Conservation (phyloP, 305 asterid genomes). For the Salvia sclarea region DNA sequence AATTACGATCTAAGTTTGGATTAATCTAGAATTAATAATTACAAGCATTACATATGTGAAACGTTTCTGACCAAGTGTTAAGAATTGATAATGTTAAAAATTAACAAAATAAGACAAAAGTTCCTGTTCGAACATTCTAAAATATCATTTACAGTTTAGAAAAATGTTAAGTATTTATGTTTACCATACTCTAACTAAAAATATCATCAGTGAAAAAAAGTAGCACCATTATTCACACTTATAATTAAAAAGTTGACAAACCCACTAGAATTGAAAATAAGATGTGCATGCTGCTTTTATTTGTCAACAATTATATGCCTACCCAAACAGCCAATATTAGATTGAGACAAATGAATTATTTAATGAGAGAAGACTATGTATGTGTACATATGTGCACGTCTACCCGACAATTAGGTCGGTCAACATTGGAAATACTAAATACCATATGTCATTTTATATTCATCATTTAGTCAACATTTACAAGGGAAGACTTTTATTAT, state of each 20-base stretch:
- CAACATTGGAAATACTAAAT: neutral
- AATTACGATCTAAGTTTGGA: neutral
- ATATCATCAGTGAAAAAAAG: neutral
- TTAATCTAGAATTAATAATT: neutral
- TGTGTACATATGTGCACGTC: slow-evolving; percentile 11
- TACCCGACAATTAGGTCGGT: slow-evolving; percentile 10
- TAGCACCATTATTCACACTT: too few species aligned
- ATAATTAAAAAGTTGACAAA: neutral
- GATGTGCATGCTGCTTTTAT: slow-evolving; percentile 22
- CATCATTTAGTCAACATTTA: neutral
- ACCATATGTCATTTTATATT: neutral
- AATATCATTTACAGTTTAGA: too few species aligned
- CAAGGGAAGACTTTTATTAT: neutral
- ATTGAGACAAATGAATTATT: slow-evolving; percentile 14
- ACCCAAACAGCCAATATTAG: neutral
- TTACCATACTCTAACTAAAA: neutral
- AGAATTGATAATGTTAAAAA: too few species aligned
- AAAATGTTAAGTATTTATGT: too few species aligned
- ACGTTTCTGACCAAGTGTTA: too few species aligned
- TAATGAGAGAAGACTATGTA: neutral
- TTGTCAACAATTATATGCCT: neutral
- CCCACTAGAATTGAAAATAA: neutral
- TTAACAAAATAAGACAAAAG: too few species aligned
- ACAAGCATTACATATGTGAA: neutral
- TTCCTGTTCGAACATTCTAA: too few species aligned